phyloP scores from a whole-genome alignment of 768 basidiomycete genomes.

The Kwoniella europaea region DNA sequence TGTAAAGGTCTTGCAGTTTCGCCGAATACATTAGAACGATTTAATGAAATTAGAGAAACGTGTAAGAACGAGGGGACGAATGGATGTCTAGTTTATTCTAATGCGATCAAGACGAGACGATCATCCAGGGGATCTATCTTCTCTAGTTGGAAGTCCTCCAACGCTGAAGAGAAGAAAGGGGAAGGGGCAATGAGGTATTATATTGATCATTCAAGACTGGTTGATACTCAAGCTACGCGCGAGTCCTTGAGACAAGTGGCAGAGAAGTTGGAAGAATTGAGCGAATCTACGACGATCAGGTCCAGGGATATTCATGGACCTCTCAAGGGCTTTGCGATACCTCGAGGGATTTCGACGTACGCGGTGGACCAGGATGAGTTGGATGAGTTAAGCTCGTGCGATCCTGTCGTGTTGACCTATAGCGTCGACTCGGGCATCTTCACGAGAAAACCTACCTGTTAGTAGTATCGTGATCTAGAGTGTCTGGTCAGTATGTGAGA shows the following conservation, averaged over 20 bases:
- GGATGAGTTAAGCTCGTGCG: not conserved
- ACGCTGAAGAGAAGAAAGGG: not conserved
- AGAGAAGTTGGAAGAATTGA: not conserved
- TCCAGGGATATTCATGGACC: not conserved
- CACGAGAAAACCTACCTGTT: not conserved
- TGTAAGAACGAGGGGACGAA: not conserved
- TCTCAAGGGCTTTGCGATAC: not conserved
- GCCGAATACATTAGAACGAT: not conserved
- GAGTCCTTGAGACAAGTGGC: not conserved
- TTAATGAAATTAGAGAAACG: not conserved
- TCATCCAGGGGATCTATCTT: too few species aligned
- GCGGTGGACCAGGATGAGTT: not conserved
- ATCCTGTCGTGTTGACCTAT: not conserved
- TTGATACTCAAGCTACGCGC: not conserved
- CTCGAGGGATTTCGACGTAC: not conserved
- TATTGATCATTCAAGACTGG: not conserved
- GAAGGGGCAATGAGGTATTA: not conserved
- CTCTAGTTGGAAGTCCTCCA: not conserved
- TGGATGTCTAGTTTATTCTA: not conserved
- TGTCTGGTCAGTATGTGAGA: not conserved
- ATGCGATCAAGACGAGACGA: not conserved
- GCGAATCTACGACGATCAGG: not conserved
- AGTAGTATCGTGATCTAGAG: not conserved
- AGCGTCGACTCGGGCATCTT: not conserved
- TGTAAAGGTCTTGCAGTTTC: not conserved